Evolutionary conservation across 768 basidiomycete genomes (phyloP).

Genomic region (Suillus decipiens): DNA sequence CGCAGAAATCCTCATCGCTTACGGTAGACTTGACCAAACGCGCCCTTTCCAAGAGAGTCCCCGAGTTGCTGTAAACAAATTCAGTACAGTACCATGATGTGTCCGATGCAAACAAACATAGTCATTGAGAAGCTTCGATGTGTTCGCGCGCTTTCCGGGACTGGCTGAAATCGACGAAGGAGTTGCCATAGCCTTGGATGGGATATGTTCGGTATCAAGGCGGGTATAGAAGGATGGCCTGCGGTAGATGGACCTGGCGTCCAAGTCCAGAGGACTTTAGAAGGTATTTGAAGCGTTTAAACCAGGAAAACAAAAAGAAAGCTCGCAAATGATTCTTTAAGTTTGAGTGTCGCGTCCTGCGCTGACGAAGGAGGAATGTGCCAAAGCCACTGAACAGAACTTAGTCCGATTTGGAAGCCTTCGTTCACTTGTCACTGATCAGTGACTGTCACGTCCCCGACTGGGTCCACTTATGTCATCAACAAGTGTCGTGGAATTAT

Average conservation of each 20-base stretch:
- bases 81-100: constrained; percentile 10
- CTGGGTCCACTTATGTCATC: neutral
- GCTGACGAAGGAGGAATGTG: constrained; percentile 32
- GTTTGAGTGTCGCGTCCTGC: constrained; percentile 37
- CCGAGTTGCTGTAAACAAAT: constrained; percentile 76
- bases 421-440: constrained; percentile 9
- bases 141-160: constrained; percentile 32
- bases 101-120: constrained; percentile 46
- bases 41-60: constrained; percentile 94
- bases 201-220: constrained; percentile 6
- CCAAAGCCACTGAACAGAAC: constrained; percentile 9
- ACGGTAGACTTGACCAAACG: constrained; percentile 97
- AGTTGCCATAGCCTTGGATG: constrained; percentile 22
- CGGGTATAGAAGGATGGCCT: constrained; percentile 11
- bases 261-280: constrained; percentile 4
- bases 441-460: neutral
- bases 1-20: constrained; percentile 36
- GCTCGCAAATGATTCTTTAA: constrained; percentile 16
- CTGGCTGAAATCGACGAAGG: constrained; percentile 22
- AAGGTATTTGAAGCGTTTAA: neutral
- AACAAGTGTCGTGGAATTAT: neutral
- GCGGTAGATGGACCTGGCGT: neutral
- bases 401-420: constrained; percentile 33
- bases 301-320: constrained; percentile 17
- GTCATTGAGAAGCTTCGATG: constrained; percentile 63